Conservation (phyloP, 768 basidiomycete genomes). For the Boletus rufocinnamomeus region DNA sequence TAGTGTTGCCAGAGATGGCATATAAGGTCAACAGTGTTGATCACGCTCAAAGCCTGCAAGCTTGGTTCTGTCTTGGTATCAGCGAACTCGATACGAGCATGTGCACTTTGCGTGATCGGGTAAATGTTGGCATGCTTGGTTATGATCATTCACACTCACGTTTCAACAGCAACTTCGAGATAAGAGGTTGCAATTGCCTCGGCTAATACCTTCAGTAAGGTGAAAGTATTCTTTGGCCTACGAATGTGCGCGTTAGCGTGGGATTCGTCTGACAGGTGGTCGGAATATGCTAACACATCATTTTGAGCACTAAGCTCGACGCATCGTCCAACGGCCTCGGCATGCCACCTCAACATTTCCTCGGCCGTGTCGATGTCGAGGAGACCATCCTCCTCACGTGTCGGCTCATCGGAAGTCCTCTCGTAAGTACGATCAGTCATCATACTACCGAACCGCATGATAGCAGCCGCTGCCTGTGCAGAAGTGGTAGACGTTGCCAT, state of each 20-base stretch:
- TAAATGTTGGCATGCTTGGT: not conserved
- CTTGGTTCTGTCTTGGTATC: slow-evolving; percentile 84
- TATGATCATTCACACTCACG: slow-evolving; percentile 53
- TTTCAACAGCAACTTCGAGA: slow-evolving; percentile 89
- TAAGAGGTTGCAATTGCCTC: slow-evolving; percentile 84
- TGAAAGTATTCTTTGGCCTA: slow-evolving; percentile 88
- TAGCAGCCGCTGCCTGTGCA: slow-evolving; percentile 82
- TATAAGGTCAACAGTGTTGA: slow-evolving; percentile 79
- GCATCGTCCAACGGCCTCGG: slow-evolving; percentile 92
- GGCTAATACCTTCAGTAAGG: slow-evolving; percentile 78
- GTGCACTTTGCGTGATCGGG: slow-evolving; percentile 49
- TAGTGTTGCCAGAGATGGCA: slow-evolving; percentile 98
- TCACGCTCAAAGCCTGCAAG: slow-evolving; percentile 61
- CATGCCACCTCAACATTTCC: slow-evolving; percentile 96
- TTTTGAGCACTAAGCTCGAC: slow-evolving; percentile 81
- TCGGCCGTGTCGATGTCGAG: slow-evolving; percentile 78
- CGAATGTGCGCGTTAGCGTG: slow-evolving; percentile 9
- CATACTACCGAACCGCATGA: slow-evolving; percentile 90
- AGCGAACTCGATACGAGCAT: slow-evolving; percentile 66
- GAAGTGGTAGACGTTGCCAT: slow-evolving; percentile 66
- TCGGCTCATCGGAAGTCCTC: slow-evolving; percentile 62
- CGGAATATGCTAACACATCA: slow-evolving; percentile 70
- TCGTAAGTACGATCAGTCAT: slow-evolving; percentile 53
- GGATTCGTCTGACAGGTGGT: not conserved
- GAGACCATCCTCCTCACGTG: slow-evolving; percentile 80